These are phyloP conservation scores for Botrytis tulipae DNA, from an alignment of 2,329 filamentous ascomycete genomes.

Conservation along the genomic window DNA sequence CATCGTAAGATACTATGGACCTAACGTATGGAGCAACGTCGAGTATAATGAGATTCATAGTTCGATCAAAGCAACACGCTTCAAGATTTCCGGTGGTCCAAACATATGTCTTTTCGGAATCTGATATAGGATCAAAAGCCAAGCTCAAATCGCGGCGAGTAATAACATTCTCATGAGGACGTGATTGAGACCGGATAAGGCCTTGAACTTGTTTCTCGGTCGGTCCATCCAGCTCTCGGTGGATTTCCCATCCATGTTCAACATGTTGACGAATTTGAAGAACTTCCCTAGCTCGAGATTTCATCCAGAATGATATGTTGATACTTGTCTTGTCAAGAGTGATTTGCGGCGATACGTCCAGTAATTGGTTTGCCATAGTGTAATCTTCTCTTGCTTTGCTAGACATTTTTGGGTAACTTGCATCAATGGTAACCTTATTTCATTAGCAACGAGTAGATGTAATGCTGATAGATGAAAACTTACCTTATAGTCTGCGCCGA, in stretches of 20 bases:
- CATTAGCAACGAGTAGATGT: slow-evolving; percentile 19
- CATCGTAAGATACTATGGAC: slow-evolving; percentile 75
- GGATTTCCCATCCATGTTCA: slow-evolving; percentile 29
- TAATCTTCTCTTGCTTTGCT: slow-evolving; percentile 54
- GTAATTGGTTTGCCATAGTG: slow-evolving; percentile 50
- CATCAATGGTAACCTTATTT: slow-evolving; percentile 32
- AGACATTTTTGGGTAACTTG: slow-evolving; percentile 33
- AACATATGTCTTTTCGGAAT: slow-evolving; percentile 45
- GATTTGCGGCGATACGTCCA: slow-evolving; percentile 48
- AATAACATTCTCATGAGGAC: slow-evolving; percentile 36
- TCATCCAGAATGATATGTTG: slow-evolving; percentile 35
- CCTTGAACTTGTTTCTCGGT: slow-evolving; percentile 31
- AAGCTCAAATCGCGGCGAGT: slow-evolving; percentile 53
- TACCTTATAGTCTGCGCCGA: slow-evolving; percentile 34
- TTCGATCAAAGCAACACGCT: slow-evolving; percentile 75
- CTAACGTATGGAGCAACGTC: slow-evolving; percentile 93
- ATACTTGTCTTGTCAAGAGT: slow-evolving; percentile 26
- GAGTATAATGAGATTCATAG: slow-evolving; percentile 60
- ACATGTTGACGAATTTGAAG: slow-evolving; percentile 34
- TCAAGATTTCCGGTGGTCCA: slow-evolving; percentile 49
- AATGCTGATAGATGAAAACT: slow-evolving; percentile 9
- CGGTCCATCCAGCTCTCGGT: slow-evolving; percentile 27
- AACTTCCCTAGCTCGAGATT: slow-evolving; percentile 33
- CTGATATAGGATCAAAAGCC: slow-evolving; percentile 61
- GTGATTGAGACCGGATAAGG: slow-evolving; percentile 28